Percentiles rank a stretch among this genome's conserved stretches.
Conservation (phyloP, 768 basidiomycete species). For the Artomyces pyxidatus region DNA sequence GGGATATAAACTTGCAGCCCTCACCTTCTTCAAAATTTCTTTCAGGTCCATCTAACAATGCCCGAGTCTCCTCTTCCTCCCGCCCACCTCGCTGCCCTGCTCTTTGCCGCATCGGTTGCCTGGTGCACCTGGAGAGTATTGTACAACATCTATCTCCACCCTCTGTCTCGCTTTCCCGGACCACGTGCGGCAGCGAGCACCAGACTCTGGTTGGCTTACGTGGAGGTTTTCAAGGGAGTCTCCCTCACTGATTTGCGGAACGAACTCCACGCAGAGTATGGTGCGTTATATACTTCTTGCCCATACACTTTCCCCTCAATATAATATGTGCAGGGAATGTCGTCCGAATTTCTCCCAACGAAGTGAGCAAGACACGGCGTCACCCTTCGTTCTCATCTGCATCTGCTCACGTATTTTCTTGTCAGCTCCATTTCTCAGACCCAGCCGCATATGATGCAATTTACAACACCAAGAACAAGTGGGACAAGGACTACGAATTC, state of each 20-base stretch:
- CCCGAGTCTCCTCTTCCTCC: too few relatives aligned
- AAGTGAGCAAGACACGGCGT: neutral
- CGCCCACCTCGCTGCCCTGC: too few relatives aligned
- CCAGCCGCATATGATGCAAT: constrained; percentile 1
- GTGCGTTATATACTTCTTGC: neutral
- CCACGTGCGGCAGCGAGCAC: neutral
- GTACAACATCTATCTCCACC: constrained; percentile 3
- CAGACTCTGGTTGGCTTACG: constrained; percentile 1
- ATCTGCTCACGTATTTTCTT: too few relatives aligned
- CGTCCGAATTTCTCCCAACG: neutral
- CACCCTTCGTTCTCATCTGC: neutral
- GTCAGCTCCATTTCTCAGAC: constrained; percentile 1
- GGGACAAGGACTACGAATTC: constrained; percentile 1
- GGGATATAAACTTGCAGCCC: too few relatives aligned
- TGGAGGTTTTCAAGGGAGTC: constrained; percentile 3
- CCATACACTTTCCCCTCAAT: too few relatives aligned
- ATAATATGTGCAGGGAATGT: neutral
- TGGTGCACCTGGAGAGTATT: neutral
- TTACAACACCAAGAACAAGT: constrained; percentile 2
- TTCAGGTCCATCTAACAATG: too few relatives aligned
- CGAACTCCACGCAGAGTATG: constrained; percentile 5
- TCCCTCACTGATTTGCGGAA: neutral
- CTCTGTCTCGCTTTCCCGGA: constrained; percentile 1
- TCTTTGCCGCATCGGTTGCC: too few relatives aligned
- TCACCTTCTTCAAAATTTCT: too few relatives aligned